A percentile compares a stretch with the other conserved stretches of the same genome.
Conservation (phyloP, 225 moss, liverwort and hornwort genomes). For the Physcomitrium patens region DNA sequence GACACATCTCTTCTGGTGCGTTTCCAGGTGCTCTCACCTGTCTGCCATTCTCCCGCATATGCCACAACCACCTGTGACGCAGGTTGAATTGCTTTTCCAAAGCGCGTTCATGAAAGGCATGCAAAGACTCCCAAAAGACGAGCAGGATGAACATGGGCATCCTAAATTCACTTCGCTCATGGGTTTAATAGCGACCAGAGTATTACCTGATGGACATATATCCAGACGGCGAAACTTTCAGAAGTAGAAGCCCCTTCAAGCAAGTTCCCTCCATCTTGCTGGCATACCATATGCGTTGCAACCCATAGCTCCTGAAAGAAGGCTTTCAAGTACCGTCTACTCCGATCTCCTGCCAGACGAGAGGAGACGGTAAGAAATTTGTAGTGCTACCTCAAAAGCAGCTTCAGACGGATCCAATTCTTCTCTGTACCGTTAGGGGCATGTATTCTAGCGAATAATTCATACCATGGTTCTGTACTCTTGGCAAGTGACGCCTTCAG, state of each 20-base stretch:
- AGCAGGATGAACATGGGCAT: not conserved
- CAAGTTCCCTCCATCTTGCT: slow-evolving; percentile 37
- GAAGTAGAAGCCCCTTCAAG: slow-evolving; percentile 39
- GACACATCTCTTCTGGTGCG: not conserved
- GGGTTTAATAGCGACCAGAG: not conserved
- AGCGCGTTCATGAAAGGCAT: not conserved
- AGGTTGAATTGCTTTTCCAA: not conserved
- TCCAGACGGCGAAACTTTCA: slow-evolving; percentile 48
- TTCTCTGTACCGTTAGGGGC: not conserved
- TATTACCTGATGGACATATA: slow-evolving; percentile 43
- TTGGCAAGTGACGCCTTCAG: slow-evolving; percentile 40
- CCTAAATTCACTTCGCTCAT: not conserved
- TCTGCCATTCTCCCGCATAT: slow-evolving; percentile 42
- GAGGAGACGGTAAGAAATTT: not conserved
- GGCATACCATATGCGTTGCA: slow-evolving; percentile 54
- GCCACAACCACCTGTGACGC: slow-evolving; percentile 45
- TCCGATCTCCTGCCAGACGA: slow-evolving; percentile 33
- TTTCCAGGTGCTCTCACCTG: slow-evolving; percentile 31
- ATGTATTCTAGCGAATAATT: too few species aligned
- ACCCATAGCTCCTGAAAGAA: slow-evolving; percentile 15
- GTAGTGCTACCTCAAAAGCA: not conserved
- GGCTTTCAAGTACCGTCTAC: slow-evolving; percentile 22
- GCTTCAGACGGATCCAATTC: not conserved
- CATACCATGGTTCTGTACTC: slow-evolving; percentile 40
- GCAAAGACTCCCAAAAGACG: not conserved